Evolutionary conservation across 2,329 filamentous ascomycete species (phyloP).

Genomic region (Tolypocladium paradoxum): DNA sequence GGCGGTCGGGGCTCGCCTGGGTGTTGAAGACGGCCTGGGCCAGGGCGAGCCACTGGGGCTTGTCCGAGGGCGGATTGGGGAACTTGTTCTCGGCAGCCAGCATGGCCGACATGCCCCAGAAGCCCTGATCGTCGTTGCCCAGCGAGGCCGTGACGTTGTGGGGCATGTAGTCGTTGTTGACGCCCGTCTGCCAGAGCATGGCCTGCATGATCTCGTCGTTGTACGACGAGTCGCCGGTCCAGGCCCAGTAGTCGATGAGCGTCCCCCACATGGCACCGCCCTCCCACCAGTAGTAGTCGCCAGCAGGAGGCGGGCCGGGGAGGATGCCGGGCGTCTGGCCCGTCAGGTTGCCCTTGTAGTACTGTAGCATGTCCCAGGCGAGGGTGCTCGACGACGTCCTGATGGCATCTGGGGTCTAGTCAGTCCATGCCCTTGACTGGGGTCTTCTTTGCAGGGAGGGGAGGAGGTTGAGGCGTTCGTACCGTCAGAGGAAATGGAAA

Average conservation of each 20-base stretch:
- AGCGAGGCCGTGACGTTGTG: conserved; percentile 38
- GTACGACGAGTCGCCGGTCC: conserved; percentile 48
- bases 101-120: conserved; percentile 58
- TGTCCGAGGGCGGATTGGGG: conserved; percentile 36
- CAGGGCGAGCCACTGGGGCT: conserved; percentile 44
- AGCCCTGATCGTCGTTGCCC: conserved; percentile 56
- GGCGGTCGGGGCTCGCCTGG: conserved; percentile 43
- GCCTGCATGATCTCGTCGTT: conserved; percentile 41
- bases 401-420: conserved; percentile 20
- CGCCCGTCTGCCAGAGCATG: conserved; percentile 42
- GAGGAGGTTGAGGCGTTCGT: neutral
- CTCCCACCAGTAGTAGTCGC: conserved; percentile 58
- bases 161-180: conserved; percentile 44
- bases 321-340: conserved; percentile 36
- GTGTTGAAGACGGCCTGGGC: conserved; percentile 55
- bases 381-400: conserved; percentile 26
- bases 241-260: conserved; percentile 53
- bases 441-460: neutral
- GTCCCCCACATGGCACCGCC: conserved; percentile 51
- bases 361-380: conserved; percentile 33
- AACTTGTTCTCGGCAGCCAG: conserved; percentile 47
- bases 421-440: neutral
- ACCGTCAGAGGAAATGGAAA: conserved; percentile 5
- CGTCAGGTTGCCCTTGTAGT: conserved; percentile 34
- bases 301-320: conserved; percentile 33